phyloP scores from a whole-genome alignment of 2,329 filamentous ascomycete genomes.

The Colletotrichum plurivorum region DNA sequence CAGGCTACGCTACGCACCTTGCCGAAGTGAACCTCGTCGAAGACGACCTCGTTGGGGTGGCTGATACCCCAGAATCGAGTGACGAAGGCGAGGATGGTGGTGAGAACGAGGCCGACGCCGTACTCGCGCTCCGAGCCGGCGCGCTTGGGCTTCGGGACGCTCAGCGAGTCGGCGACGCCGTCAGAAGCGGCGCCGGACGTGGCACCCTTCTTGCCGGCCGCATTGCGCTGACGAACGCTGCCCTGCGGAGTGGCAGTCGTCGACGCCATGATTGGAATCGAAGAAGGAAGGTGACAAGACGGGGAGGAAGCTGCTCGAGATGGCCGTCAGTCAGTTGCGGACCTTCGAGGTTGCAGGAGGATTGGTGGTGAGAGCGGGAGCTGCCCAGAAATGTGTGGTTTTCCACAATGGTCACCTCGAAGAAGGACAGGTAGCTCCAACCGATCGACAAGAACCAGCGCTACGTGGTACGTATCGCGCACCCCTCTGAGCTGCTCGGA shows the following conservation, averaged over 20 bases:
- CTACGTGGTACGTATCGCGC: conserved; percentile 34
- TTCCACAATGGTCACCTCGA: conserved; percentile 11
- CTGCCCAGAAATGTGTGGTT: conserved; percentile 11
- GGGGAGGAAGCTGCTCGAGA: conserved; percentile 33
- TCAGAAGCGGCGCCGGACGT: conserved; percentile 56
- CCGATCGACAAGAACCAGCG: conserved; percentile 4
- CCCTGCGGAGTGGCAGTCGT: conserved; percentile 64
- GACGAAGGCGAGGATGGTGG: conserved; percentile 87
- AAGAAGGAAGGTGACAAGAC: conserved; percentile 20
- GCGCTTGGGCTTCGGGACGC: conserved; percentile 55
- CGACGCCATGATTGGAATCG: conserved; percentile 55
- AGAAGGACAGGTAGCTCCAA: conserved; percentile 41
- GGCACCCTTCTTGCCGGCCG: conserved; percentile 63
- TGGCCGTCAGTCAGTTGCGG: conserved; percentile 22
- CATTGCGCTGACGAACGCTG: conserved; percentile 69
- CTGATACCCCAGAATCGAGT: conserved; percentile 97
- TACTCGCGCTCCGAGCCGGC: conserved; percentile 83
- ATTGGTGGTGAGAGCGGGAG: conserved; percentile 14
- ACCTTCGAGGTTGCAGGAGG: conserved; percentile 10
- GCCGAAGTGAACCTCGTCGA: conserved; percentile 99
- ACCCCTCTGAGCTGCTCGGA: conserved; percentile 12
- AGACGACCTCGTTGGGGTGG: conserved; percentile 96
- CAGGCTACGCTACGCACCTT: conserved; percentile 76
- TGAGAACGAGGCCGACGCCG: conserved; percentile 80
- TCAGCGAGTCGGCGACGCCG: conserved; percentile 65